These are phyloP conservation scores for Alternaria arbusti DNA, from an alignment of 2,329 filamentous ascomycete genomes.

Conservation along the genomic window DNA sequence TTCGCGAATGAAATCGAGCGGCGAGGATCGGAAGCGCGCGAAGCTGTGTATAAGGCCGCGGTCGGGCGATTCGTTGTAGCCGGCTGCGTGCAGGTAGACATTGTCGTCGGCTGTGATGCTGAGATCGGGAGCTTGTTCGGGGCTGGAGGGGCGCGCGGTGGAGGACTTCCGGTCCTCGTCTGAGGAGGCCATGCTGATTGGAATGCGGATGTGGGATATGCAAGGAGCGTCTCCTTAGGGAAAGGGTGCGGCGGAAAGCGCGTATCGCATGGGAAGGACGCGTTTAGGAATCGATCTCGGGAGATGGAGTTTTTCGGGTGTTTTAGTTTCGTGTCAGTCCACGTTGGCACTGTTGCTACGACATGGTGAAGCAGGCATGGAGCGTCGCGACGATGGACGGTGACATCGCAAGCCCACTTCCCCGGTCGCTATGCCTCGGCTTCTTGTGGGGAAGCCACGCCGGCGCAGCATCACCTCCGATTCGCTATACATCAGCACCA, in stretches of 20 bases:
- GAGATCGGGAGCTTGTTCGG: slow-evolving; percentile 52
- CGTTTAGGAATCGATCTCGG: not conserved
- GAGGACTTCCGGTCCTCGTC: slow-evolving; percentile 20
- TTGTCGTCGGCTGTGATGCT: slow-evolving; percentile 54
- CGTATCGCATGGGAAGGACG: not conserved
- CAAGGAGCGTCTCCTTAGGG: slow-evolving; percentile 2
- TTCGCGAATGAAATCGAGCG: slow-evolving; percentile 85
- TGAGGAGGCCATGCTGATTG: slow-evolving; percentile 21
- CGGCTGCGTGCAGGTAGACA: slow-evolving; percentile 54
- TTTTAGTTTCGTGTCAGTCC: not conserved
- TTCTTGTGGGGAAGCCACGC: slow-evolving; percentile 23
- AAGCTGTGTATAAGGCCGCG: slow-evolving; percentile 80
- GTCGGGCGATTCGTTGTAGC: slow-evolving; percentile 58
- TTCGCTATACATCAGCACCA: not conserved
- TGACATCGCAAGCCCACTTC: slow-evolving; percentile 15
- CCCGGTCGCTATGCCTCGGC: slow-evolving; percentile 23
- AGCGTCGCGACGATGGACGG: slow-evolving; percentile 2
- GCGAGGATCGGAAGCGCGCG: slow-evolving; percentile 79
- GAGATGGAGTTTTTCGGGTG: not conserved
- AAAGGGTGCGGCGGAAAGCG: not conserved
- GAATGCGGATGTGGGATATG: not conserved
- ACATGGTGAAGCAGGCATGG: slow-evolving; percentile 8
- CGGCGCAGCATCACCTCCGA: slow-evolving; percentile 9
- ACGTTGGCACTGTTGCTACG: slow-evolving; percentile 1
- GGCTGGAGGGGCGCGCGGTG: slow-evolving; percentile 6